These are phyloP conservation scores for Eruca vesicaria DNA, from an alignment of 441 rosid species.

Conservation along the genomic window DNA sequence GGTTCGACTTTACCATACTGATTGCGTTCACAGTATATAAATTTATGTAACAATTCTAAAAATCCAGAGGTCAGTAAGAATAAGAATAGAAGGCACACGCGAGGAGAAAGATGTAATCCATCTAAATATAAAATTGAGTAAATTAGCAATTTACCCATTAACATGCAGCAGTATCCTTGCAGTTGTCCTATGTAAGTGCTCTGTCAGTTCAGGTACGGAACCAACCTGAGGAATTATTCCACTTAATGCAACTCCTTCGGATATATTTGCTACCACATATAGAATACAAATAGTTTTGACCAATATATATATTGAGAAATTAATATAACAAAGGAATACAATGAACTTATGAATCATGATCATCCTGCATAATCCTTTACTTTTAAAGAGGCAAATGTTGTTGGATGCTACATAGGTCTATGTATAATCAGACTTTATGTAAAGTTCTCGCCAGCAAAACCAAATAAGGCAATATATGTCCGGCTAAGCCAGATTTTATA, in stretches of 20 bases:
- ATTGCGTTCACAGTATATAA: not conserved
- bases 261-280: constrained; percentile 19
- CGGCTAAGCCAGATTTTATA: not conserved
- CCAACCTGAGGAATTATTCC: constrained; percentile 68
- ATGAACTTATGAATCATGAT: constrained; percentile 6
- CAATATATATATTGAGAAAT: not conserved
- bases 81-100: constrained; percentile 4
- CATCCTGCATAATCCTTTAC: not conserved
- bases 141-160: constrained; percentile 55
- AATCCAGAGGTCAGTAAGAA: constrained; percentile 4
- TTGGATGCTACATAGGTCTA: constrained; percentile 1
- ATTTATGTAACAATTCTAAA: constrained; percentile 7
- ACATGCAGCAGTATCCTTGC: constrained; percentile 88
- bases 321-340: not conserved
- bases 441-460: constrained; percentile 4
- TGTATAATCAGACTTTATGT: not conserved
- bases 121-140: not conserved
- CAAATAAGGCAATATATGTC: constrained; percentile 8
- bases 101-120: constrained; percentile 5
- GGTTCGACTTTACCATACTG: not conserved
- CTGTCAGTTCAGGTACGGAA: constrained; percentile 75
- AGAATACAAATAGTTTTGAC: constrained; percentile 7
- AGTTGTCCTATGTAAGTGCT: constrained; percentile 83
- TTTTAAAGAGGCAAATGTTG: not conserved
- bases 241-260: constrained; percentile 22